These are phyloP conservation scores for Diphasiastrum complanatum DNA, from an alignment of 83 land plant genomes.

Conservation along the genomic window DNA sequence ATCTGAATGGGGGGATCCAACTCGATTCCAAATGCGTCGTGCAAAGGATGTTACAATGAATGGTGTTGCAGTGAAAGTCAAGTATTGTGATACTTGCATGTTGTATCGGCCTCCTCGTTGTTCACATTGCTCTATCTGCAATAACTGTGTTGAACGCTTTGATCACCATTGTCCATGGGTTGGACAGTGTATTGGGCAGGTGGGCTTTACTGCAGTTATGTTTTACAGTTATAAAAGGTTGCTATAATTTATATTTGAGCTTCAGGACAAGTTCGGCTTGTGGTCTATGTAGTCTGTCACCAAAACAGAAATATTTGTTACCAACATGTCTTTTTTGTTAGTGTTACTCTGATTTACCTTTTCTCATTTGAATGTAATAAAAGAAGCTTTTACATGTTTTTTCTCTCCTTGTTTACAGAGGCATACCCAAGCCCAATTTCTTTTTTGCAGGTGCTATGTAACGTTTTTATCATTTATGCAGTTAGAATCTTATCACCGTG, in stretches of 20 bases:
- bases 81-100: constrained; percentile 94
- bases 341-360: neutral
- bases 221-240: too few relatives aligned
- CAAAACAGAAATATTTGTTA: too few relatives aligned
- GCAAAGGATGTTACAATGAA: constrained; percentile 64
- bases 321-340: neutral
- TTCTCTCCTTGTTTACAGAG: too few relatives aligned
- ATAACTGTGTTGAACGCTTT: constrained; percentile 82
- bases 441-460: too few relatives aligned
- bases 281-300: too few relatives aligned
- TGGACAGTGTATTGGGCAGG: constrained; percentile 90
- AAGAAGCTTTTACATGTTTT: too few relatives aligned
- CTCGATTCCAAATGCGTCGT: constrained; percentile 60
- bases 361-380: too few relatives aligned
- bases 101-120: constrained; percentile 87
- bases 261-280: too few relatives aligned
- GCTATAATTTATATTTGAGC: too few relatives aligned
- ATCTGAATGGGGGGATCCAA: constrained; percentile 58
- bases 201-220: constrained; percentile 17
- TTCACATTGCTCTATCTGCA: constrained; percentile 87
- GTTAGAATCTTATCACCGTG: too few relatives aligned
- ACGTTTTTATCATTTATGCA: too few relatives aligned
- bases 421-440: too few relatives aligned
- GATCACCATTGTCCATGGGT: constrained; percentile 97
- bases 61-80: constrained; percentile 56